Evolutionary conservation across 2,329 filamentous ascomycete genomes (phyloP), one percentile per base, ranked within the genome.

Genomic region (Teratosphaeriaceae sp.): DNA sequence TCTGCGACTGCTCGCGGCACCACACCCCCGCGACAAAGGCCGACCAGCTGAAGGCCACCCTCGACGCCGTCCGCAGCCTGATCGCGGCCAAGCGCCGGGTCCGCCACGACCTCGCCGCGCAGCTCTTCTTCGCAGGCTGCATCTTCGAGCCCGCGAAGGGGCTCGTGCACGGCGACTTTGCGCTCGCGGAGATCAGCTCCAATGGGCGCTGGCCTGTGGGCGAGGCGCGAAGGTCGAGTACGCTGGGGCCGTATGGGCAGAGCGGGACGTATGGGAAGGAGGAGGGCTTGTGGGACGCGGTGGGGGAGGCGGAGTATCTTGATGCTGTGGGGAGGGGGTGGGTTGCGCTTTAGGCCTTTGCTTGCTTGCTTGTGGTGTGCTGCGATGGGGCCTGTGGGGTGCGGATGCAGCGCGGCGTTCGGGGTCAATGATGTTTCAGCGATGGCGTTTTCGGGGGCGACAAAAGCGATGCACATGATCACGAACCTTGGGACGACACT

Each of bases 111-210:
- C 63, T 74, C 2, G 65, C 65, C 42, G 61, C 73, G 36, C 70
- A 74, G 50, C 57, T 74, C 21, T 74, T 74, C 64, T 73, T 72
- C 52, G 68, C 68, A 2, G 69, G 71, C 46, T 70, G 66, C 58
- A 73, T 74, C 50, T 74, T 74, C 54, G 68, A 73, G 44, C 70
- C 70, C 0, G 64, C 64, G 36, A 64, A 65, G 47, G 52, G 58
- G 13, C 54, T 68, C 11, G 71, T 73, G 9, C 71, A 74, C 40
- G 71, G 70, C 38, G 70, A 73, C 44, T 72, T 74, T 48, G 60
- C 67, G 19, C 53, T 70, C 12, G 65, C 68, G 2, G 63, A 69
- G 47, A 52, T 71, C 8, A 54, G 60, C 1, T 66, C 65, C 1
- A 53, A 59, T 15, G 67, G 68, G 12, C 43, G 55, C 7, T 74